Percentiles rank a stretch among this genome's conserved stretches.
Conservation (phyloP, 1,139 yeast species). For the Sporopachydermia cereana region DNA sequence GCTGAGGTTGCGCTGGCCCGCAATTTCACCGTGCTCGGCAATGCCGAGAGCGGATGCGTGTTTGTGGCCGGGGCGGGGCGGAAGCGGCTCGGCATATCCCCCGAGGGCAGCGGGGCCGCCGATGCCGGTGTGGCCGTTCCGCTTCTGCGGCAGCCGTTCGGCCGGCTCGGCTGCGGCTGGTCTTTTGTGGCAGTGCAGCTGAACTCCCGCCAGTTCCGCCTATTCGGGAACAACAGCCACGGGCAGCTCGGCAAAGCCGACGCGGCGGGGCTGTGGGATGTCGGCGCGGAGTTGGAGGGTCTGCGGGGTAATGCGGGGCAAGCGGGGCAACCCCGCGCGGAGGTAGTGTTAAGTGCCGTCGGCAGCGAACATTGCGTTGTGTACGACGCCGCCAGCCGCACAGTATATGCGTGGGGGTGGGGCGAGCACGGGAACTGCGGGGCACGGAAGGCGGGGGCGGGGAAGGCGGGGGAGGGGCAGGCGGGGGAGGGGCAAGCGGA, state of each 20-base stretch:
- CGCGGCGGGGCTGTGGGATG: neutral
- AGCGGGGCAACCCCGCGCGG: neutral
- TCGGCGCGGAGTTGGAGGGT: neutral
- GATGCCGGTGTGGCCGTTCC: too few species aligned
- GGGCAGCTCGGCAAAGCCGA: slow-evolving; percentile 42
- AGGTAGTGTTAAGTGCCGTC: too few species aligned
- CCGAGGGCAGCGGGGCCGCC: too few species aligned
- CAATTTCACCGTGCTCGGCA: neutral
- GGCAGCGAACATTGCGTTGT: slow-evolving; percentile 88
- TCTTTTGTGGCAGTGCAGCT: slow-evolving; percentile 49
- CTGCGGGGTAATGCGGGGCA: neutral
- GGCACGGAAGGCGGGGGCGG: slow-evolving; percentile 18
- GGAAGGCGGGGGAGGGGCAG: slow-evolving; percentile 13
- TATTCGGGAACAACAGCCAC: slow-evolving; percentile 69
- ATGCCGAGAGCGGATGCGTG: neutral
- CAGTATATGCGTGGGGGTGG: slow-evolving; percentile 87
- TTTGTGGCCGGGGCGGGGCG: neutral
- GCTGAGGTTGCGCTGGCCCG: too few species aligned
- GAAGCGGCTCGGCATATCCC: neutral
- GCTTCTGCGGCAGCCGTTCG: neutral
- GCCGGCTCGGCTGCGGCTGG: slow-evolving; percentile 46
- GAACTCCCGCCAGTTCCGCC: slow-evolving; percentile 22
- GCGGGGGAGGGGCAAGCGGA: neutral
- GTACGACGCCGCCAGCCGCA: slow-evolving; percentile 18
- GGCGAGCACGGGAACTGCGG: slow-evolving; percentile 99